phyloP scores from a whole-genome alignment of 805 yeast species.

The Jamesozyma gamospora region DNA sequence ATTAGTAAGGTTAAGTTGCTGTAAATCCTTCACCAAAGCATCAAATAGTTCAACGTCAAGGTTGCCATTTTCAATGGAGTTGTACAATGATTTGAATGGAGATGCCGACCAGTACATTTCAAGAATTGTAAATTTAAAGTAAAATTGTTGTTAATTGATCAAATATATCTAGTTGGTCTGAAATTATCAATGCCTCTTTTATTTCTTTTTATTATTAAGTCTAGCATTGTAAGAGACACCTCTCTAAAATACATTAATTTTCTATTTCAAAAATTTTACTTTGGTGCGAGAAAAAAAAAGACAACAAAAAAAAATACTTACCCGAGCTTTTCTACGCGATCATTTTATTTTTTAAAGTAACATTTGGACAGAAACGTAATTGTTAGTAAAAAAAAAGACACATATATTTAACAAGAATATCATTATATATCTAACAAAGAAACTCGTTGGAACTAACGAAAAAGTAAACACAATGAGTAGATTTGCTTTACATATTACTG shows the following conservation, averaged over 20 bases:
- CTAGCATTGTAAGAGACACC: not conserved
- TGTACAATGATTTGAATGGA: constrained; percentile 37
- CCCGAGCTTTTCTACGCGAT: not conserved
- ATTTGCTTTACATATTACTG: constrained; percentile 12
- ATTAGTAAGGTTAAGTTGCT: constrained; percentile 33
- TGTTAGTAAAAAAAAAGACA: too few species aligned
- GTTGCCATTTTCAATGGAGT: constrained; percentile 32
- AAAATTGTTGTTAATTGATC: too few species aligned
- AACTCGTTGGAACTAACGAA: too few species aligned
- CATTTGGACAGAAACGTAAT: too few species aligned
- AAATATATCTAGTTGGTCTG: too few species aligned
- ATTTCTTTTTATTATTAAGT: not conserved
- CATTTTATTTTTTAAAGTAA: too few species aligned
- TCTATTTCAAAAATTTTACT: not conserved
- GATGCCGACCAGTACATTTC: constrained; percentile 24
- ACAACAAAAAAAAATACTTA: too few species aligned
- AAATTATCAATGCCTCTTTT: not conserved
- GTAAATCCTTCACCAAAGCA: constrained; percentile 38
- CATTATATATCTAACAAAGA: too few species aligned
- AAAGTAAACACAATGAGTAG: constrained; percentile 15
- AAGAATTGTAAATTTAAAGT: too few species aligned
- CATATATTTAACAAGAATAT: too few species aligned
- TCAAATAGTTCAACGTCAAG: constrained; percentile 18
- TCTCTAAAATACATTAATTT: not conserved
- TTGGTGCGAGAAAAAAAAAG: too few species aligned